Base-by-base conservation (phyloP, 2,329 filamentous ascomycete species). In the Aspergillus carbonarius region DNA sequence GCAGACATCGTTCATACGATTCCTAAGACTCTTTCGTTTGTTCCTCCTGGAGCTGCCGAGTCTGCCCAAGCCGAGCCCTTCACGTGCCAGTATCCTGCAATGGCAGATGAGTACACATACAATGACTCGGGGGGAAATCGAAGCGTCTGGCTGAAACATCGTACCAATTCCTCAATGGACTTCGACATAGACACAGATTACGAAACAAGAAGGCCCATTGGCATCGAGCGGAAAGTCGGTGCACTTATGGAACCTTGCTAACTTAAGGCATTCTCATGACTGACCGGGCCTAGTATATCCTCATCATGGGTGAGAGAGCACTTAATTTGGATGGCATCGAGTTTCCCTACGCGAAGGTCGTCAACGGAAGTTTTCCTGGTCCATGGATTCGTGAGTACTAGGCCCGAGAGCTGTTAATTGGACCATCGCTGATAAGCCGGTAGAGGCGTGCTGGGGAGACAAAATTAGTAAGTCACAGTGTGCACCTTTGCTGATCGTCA, bases 361-460 rank as follows among this genome's bases (percentile, higher is more conserved):
- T 50, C 34, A 35, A 58, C 23, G 27, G 34, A 12, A 35, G 8
- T 1, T 58, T 39, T 6, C 56, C 56, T 12, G 56, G 56, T 0
- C 56, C 51, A 6, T 58, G 56, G 56, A 58, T 58, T 17, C 56
- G 50, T 58, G 27, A 54, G 56, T 58, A 1, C 15, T 18, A 17
- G 10, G 17, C 4, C 10, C 1, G 18, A 13, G 3, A 4, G 30
- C 30, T 32, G 3, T 12, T 8, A 3, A 34, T 30, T 8, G 15
- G 5, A 44, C 0, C 3, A 47, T n/a, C 35, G 23, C 44, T 37
- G 5, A 27, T 8, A 4, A 32, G 2, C 2, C 8, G 6, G 1
- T 4, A 58, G 56, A 58, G 51, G 51, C 56, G 9, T 58, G 56
- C 35, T 58, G 56, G 56, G 56, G 56, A 1, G 56, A 58, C 15